Evolutionary conservation across 1,139 yeast species (phyloP), one percentile per base, ranked within the genome.

Genomic region (Yamadazyma triangularis): DNA sequence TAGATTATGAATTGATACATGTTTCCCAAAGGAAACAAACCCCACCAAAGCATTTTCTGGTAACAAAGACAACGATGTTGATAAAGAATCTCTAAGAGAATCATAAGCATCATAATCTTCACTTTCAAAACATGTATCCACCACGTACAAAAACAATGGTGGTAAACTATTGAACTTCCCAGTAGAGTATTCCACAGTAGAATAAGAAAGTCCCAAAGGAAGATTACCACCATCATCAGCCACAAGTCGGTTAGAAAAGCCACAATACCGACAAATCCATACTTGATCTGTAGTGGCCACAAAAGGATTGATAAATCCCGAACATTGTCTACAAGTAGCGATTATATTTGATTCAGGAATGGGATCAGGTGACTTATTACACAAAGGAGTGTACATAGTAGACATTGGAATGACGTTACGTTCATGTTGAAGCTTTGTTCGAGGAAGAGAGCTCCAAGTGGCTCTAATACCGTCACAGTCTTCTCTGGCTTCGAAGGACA

Each of bases 401-500:
- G 83, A 80, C 34, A 79, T 51, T 1, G 89, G 89, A 7, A 80
- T 67, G 2, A 76, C 69, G 31, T 77, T 68, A 29, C 81, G 56
- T 18, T 73, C 65, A 32, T 79, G 77, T 35, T 79, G 83, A 27
- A 73, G 63, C 44, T 70, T 70, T 9, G 81, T 68, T 24, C 75
- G 60, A 10, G 91, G 88, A 33, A 91, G 69, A 29, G 77, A 75
- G 56, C 86, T 89, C 96, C 97, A 91, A 15, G 96, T 75, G 56
- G 85, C 76, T 45, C 97, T 77, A 29, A 88, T 79, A 34, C 97
- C 98, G 53, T 89, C 94, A 36, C 62, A 58, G 53, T 91, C 97
- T 59, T 91, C 98, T 48, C 77, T 73, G 27, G 76, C 74, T 57
- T 89, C 97, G 57, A 88, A 7, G 20, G n/a, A n/a, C n/a, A n/a